These are phyloP conservation scores for Emericellopsis atlantica DNA, from an alignment of 2,329 filamentous ascomycete species.

Conservation along the genomic window DNA sequence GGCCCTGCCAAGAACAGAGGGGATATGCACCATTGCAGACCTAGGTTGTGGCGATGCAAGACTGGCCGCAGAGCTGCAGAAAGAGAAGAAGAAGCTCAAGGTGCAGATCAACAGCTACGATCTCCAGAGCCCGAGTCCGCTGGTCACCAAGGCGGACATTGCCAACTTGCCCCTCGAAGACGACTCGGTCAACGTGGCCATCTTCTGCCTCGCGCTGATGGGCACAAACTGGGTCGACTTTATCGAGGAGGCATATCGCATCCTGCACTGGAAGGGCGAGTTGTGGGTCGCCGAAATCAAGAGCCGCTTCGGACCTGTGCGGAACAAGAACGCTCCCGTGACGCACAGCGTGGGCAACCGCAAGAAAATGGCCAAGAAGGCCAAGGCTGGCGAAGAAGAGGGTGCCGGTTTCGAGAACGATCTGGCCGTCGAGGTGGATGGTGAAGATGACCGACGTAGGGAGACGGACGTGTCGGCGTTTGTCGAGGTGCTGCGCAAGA, in stretches of 20 bases:
- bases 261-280: slow-evolving; percentile 88
- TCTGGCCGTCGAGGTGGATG: slow-evolving; percentile 60
- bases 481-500: slow-evolving; percentile 64
- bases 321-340: slow-evolving; percentile 29
- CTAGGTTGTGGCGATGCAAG: slow-evolving; percentile 87
- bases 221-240: slow-evolving; percentile 98
- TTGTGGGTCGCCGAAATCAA: slow-evolving; percentile 98
- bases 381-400: slow-evolving; percentile 28
- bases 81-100: slow-evolving; percentile 51
- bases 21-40: slow-evolving; percentile 71
- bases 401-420: slow-evolving; percentile 39
- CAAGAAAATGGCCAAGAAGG: slow-evolving; percentile 40
- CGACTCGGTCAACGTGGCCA: slow-evolving; percentile 68
- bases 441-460: slow-evolving; percentile 45
- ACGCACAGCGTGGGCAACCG: slow-evolving; percentile 61
- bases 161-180: slow-evolving; percentile 66
- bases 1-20: slow-evolving; percentile 59
- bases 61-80: slow-evolving; percentile 57
- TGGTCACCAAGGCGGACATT: slow-evolving; percentile 84
- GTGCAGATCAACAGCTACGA: slow-evolving; percentile 77
- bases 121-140: slow-evolving; percentile 60
- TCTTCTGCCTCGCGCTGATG: slow-evolving; percentile 97
- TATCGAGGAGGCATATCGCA: slow-evolving; percentile 86
- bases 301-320: slow-evolving; percentile 55
- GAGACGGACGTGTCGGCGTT: slow-evolving; percentile 85